Evolutionary conservation across 1,139 yeast species (phyloP).

Genomic region (Pichia sp.): DNA sequence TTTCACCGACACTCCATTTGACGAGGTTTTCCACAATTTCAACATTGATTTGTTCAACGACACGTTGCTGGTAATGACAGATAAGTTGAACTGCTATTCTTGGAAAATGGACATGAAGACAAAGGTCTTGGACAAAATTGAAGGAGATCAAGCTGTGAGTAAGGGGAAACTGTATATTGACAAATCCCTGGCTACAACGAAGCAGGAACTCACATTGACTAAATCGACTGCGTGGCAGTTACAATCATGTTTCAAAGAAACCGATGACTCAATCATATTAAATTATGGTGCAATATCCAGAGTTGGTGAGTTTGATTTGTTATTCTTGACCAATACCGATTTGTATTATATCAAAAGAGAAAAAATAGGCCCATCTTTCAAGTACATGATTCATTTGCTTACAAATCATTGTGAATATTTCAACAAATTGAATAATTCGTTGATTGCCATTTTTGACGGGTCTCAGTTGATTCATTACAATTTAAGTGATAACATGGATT

Average conservation of each 20-base stretch:
- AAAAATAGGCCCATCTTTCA: constrained; percentile 4
- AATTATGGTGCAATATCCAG: constrained; percentile 19
- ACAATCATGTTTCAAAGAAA: constrained; percentile 18
- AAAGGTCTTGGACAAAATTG: neutral
- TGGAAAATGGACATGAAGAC: constrained; percentile 20
- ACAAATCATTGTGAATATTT: constrained; percentile 22
- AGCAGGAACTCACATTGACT: constrained; percentile 15
- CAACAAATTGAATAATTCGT: constrained; percentile 18
- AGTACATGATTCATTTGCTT: constrained; percentile 12
- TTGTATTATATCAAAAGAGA: constrained; percentile 25
- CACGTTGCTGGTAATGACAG: constrained; percentile 25
- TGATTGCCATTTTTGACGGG: constrained; percentile 25
- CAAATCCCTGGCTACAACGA: constrained; percentile 1
- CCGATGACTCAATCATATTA: constrained; percentile 15
- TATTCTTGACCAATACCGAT: constrained; percentile 26
- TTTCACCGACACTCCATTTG: constrained; percentile 20
- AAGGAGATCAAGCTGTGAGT: constrained; percentile 2
- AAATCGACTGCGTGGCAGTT: constrained; percentile 21
- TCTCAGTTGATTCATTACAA: constrained; percentile 24
- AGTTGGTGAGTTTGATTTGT: constrained; percentile 23
- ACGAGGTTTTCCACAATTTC: constrained; percentile 22
- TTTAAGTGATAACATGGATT: constrained; percentile 16
- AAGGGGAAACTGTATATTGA: constrained; percentile 1
- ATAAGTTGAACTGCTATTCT: constrained; percentile 24
- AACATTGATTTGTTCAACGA: constrained; percentile 22